Evolutionary conservation across 495 filamentous ascomycete genomes (phyloP), one percentile per base, ranked within the genome.

Genomic region (Venustampulla echinocandica): DNA sequence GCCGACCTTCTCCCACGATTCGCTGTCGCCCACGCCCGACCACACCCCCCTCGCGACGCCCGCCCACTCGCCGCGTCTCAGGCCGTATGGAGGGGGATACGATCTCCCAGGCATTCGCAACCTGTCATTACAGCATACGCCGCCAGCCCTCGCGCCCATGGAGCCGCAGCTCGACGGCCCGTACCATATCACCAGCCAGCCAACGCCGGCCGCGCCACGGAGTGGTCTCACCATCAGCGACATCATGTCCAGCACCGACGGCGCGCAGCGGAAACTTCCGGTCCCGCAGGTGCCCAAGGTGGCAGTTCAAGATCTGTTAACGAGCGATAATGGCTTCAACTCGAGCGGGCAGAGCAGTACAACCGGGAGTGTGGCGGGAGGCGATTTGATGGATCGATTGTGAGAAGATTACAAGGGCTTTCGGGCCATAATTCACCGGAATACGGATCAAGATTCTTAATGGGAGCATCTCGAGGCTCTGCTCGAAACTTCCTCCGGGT

Each of bases 1-100:
- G 1, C 92, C 92, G n/a, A 95, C 87, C 24, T 97, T 95, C 68
- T 95, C 92, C 4, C 86, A 95, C 65, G 90, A 93, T 69, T 95
- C 90, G 7, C 78, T 87, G 19, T 97, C 93, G 1, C 93, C 92
- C 1, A 98, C 92, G 1, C 93, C 92, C 1, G 92, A 96, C 59
- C 89, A 95, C 70, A 97, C 93, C 11, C 92, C 92, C 5, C 75
- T 97, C 34, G 92, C 90, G 23, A 98, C 92, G 1, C 92, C 92
- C 0, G 88, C 88, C 22, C 92, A 97, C 67, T 97, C 93, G 4
- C 92, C 92, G 17, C 87, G 92, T 22, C 71, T 98, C 43, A 80
- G 85, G 42, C 92, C 92, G 4, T 69, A 66, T 52, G 65, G 66
- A 40, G 53, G 68, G 57, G 61, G 70, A 54, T 77, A 69, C 52